Percentiles rank a stretch among this genome's conserved stretches.
Evolutionary conservation across 805 yeast genomes (phyloP).

Genomic region (Saturnispora gosingensis): DNA sequence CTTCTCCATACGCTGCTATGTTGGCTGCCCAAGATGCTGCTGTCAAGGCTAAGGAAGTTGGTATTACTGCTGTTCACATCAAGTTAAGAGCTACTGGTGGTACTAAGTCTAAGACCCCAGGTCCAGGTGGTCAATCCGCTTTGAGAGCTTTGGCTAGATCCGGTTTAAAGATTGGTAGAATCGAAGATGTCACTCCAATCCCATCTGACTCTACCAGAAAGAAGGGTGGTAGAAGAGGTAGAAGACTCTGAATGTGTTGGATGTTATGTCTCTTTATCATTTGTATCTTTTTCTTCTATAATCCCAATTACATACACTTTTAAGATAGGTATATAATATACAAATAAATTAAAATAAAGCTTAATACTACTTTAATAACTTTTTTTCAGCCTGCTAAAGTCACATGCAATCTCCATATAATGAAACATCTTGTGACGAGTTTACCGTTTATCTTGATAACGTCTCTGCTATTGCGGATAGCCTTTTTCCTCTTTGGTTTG

Average conservation of each 20-base stretch:
- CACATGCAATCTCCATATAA: not conserved
- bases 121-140: conserved; percentile 99
- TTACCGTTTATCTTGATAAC: conserved; percentile 10
- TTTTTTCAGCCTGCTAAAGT: not conserved
- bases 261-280: conserved; percentile 4
- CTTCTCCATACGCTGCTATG: conserved; percentile 99
- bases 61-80: conserved; percentile 98
- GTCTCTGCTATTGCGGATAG: conserved; percentile 37
- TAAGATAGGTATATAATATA: conserved; percentile 5
- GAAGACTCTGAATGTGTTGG: conserved; percentile 59
- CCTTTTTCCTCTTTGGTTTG: conserved; percentile 66
- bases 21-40: conserved; percentile 99
- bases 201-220: conserved; percentile 99
- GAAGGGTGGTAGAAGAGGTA: conserved; percentile 99
- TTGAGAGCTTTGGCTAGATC: conserved; percentile 99
- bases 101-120: conserved; percentile 99
- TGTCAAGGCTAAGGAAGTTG: conserved; percentile 97
- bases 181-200: conserved; percentile 99
- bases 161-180: conserved; percentile 99
- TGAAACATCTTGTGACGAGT: not conserved
- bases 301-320: conserved; percentile 3
- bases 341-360: not conserved
- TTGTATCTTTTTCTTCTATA: conserved; percentile 8
- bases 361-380: not conserved
- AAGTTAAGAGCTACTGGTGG: conserved; percentile 99